Percentiles rank a stretch among this genome's conserved stretches.
Evolutionary conservation across 163 green algal genomes (phyloP).

Genomic region (Chlamydomonas reinhardtii): DNA sequence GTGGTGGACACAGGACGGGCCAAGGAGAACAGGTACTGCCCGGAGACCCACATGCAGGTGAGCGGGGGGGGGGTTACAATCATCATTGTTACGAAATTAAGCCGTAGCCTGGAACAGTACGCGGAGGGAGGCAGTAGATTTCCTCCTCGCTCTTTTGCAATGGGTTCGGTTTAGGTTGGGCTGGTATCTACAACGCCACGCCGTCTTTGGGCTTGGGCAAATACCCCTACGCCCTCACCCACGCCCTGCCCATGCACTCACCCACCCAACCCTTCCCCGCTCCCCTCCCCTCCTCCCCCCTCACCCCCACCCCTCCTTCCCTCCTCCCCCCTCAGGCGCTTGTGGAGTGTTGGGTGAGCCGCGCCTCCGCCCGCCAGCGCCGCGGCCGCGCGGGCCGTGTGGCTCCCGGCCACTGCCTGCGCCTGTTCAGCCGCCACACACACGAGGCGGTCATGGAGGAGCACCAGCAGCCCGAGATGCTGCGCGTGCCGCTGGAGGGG

Average conservation of each 20-base stretch:
- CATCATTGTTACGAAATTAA: too few species aligned
- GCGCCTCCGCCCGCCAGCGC: conserved; percentile 65
- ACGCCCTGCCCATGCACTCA: too few species aligned
- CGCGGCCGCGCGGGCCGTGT: conserved; percentile 57
- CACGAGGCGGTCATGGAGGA: conserved; percentile 57
- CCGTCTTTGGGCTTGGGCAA: too few species aligned
- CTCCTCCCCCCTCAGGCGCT: conserved; percentile 21
- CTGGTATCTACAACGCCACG: too few species aligned
- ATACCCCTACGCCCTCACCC: too few species aligned
- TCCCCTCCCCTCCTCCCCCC: too few species aligned
- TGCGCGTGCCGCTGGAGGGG: conserved; percentile 85
- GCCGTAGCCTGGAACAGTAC: too few species aligned
- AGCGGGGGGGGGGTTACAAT: not conserved
- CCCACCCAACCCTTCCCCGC: too few species aligned
- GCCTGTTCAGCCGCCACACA: conserved; percentile 54
- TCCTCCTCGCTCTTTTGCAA: too few species aligned
- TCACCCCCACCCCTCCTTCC: not conserved
- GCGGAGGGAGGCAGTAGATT: too few species aligned
- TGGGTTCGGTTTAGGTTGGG: too few species aligned
- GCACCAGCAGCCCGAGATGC: conserved; percentile 87
- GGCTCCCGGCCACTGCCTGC: conserved; percentile 64
- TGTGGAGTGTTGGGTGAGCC: conserved; percentile 66
- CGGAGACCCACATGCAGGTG: conserved; percentile 74
- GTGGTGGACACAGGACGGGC: conserved; percentile 83
- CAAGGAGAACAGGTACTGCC: conserved; percentile 94